phyloP scores from a whole-genome alignment of 495 filamentous ascomycete species.

The Penicillium atrosanguineum region DNA sequence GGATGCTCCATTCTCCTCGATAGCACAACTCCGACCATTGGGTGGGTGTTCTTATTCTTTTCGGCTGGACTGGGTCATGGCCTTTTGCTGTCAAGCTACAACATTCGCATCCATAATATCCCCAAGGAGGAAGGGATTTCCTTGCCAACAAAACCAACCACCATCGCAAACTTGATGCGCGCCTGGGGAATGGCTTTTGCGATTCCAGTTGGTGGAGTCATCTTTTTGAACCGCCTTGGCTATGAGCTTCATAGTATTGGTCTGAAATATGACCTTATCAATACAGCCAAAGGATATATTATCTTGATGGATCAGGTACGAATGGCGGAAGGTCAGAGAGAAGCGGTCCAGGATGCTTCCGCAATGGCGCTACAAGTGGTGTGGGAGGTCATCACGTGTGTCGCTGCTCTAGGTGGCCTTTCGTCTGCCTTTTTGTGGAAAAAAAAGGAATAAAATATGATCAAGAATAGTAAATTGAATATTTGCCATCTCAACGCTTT shows the following conservation, averaged over 20 bases:
- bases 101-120: conserved; percentile 43
- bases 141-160: conserved; percentile 23
- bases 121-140: conserved; percentile 10
- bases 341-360: conserved; percentile 16
- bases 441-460: not conserved
- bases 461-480: not conserved
- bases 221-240: conserved; percentile 52
- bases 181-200: conserved; percentile 63
- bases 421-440: conserved; percentile 26
- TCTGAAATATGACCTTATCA: conserved; percentile 13
- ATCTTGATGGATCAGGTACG: conserved; percentile 21
- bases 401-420: conserved; percentile 22
- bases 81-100: conserved; percentile 50
- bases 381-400: conserved; percentile 25
- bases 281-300: conserved; percentile 22
- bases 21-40: conserved; percentile 38
- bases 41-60: conserved; percentile 53
- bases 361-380: conserved; percentile 18
- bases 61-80: conserved; percentile 54
- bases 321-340: conserved; percentile 17
- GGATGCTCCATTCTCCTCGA: conserved; percentile 53
- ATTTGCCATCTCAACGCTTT: not conserved
- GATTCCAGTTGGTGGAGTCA: conserved; percentile 57
- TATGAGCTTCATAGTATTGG: conserved; percentile 14
- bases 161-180: conserved; percentile 59